Evolutionary conservation across 2,329 filamentous ascomycete genomes (phyloP).

Genomic region (Botryotinia convoluta): DNA sequence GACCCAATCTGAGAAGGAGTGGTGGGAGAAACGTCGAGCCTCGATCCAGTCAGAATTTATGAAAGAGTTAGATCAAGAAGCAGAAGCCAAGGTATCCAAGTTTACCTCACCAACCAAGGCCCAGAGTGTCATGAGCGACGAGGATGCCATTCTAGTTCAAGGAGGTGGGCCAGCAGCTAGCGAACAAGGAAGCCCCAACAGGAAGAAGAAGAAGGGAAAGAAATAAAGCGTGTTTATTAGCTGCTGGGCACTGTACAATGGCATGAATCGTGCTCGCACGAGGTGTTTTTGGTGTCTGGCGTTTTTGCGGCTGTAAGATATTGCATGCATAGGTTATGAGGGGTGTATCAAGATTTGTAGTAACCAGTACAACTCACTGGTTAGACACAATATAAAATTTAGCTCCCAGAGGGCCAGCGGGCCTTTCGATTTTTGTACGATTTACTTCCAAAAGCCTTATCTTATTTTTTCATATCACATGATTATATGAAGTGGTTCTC

Average conservation of each 20-base stretch:
- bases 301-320: constrained; percentile 14
- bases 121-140: constrained; percentile 56
- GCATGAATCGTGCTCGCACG: not conserved
- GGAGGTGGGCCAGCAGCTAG: constrained; percentile 26
- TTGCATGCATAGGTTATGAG: not conserved
- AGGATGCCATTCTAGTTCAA: constrained; percentile 78
- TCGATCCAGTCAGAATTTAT: constrained; percentile 75
- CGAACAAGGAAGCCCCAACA: constrained; percentile 40
- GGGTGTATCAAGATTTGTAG: not conserved
- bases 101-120: constrained; percentile 40
- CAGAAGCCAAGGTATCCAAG: constrained; percentile 43
- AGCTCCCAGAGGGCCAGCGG: not conserved
- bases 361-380: not conserved
- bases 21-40: constrained; percentile 85
- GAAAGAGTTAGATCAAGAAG: constrained; percentile 74
- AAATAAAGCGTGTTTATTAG: constrained; percentile 44
- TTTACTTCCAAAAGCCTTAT: not conserved
- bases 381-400: not conserved
- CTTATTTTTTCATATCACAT: not conserved
- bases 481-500: not conserved
- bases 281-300: constrained; percentile 17
- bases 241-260: constrained; percentile 17
- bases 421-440: not conserved
- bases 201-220: constrained; percentile 68
- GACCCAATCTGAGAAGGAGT: constrained; percentile 72